Base-by-base conservation (phyloP, 2,329 filamentous ascomycete species). In the Aspergillus sp. region DNA sequence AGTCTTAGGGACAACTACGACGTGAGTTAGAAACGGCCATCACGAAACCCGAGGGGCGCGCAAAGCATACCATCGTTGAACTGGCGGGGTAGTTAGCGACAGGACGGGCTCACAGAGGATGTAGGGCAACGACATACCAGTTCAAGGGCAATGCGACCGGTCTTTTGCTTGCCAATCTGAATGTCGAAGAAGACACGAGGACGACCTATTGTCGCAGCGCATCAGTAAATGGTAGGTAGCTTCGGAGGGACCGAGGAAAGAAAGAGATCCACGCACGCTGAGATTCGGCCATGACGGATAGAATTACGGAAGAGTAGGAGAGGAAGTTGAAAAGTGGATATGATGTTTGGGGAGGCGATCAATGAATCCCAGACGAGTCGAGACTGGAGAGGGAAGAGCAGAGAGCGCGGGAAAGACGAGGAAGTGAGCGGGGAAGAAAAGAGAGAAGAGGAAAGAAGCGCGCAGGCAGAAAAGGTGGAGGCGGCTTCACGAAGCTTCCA, bases 151-250 rank as follows among this genome's bases (percentile, higher is more conserved):
- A 99, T 83, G 65, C 94, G 89, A 62, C 92, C 93, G 61, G 87
- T 85, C 49, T 85, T 80, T 69, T 87, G 84, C 60, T 86, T 85
- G 73, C 90, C 92, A 73, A 98, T 89, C 63, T 87, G 82, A 74
- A 99, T 88, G 81, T 98, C 93, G 77, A 99, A 97, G 82, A 89
- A 99, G 80, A 96, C 93, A 69, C 90, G 88, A 74, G 87, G 86
- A 71, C 90, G 89, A 75, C 82, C 82, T 82, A 54, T 56, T 53
- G 47, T 53, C 60, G 59, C 47, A 52, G 54, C 52, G 59, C 53
- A 62, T 63, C 60, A 67, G 60, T 49, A 52, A 46, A 29, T 49
- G 56, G 31, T 31, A 51, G 45, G 58, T 65, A 68, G 68, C 71
- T 69, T 67, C 67, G 68, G 61, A 65, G 60, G 57, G 57, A 55